Evolutionary conservation across 2,329 filamentous ascomycete species (phyloP).

Genomic region (Xylaria sp.): DNA sequence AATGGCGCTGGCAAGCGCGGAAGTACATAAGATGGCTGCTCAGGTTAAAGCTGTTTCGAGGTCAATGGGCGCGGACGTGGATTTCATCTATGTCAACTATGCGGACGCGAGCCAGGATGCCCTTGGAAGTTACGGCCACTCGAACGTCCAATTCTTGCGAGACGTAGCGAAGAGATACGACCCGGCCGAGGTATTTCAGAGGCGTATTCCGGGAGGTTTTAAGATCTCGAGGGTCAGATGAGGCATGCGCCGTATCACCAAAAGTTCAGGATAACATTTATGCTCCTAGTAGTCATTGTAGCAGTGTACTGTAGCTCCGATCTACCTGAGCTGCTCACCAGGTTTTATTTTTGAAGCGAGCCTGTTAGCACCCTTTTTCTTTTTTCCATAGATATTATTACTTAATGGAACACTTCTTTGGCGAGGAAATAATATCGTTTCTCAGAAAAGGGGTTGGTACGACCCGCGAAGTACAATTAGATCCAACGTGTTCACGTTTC

Average conservation of each 20-base stretch:
- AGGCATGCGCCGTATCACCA: not conserved
- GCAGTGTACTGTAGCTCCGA: too few relatives aligned
- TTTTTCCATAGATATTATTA: too few relatives aligned
- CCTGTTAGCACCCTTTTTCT: too few relatives aligned
- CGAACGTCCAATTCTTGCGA: conserved; percentile 31
- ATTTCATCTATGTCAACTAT: conserved; percentile 40
- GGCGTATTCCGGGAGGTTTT: conserved; percentile 37
- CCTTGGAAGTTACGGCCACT: conserved; percentile 34
- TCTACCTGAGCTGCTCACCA: too few relatives aligned
- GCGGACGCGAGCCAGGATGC: conserved; percentile 35
- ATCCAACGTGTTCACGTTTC: too few relatives aligned
- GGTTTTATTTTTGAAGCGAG: too few relatives aligned
- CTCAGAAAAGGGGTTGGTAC: too few relatives aligned
- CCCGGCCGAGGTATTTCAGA: conserved; percentile 35
- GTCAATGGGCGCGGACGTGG: conserved; percentile 26
- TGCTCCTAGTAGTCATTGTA: too few relatives aligned
- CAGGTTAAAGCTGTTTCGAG: conserved; percentile 26
- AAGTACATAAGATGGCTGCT: conserved; percentile 19
- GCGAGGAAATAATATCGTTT: too few relatives aligned
- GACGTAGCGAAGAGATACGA: conserved; percentile 35
- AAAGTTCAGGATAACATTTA: too few relatives aligned
- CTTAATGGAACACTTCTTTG: too few relatives aligned
- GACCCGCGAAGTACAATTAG: too few relatives aligned
- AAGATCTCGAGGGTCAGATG: conserved; percentile 32
- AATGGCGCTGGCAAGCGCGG: conserved; percentile 20